phyloP scores from a whole-genome alignment of 1,139 yeast species.

The Dujonia santamariae region DNA sequence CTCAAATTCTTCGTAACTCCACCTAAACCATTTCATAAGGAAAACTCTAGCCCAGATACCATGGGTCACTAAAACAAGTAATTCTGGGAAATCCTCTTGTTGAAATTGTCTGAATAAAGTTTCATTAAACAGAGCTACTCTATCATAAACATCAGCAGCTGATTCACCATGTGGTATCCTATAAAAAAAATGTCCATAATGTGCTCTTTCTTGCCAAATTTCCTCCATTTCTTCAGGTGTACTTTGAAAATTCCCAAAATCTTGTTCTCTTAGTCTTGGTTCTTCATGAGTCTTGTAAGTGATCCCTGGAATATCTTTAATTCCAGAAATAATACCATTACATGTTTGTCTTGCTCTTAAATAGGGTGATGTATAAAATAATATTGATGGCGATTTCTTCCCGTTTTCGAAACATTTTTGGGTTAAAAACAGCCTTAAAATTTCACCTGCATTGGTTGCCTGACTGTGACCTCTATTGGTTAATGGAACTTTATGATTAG shows the following conservation, averaged over 20 bases:
- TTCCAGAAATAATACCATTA: slow-evolving; percentile 59
- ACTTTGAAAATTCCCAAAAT: slow-evolving; percentile 88
- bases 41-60: slow-evolving; percentile 94
- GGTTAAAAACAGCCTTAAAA: slow-evolving; percentile 49
- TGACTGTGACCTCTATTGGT: slow-evolving; percentile 68
- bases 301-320: slow-evolving; percentile 49
- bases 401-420: slow-evolving; percentile 40
- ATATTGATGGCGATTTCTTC: slow-evolving; percentile 28
- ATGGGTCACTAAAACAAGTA: slow-evolving; percentile 82
- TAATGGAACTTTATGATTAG: slow-evolving; percentile 75
- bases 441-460: slow-evolving; percentile 66
- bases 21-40: slow-evolving; percentile 88
- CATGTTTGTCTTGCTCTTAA: slow-evolving; percentile 79
- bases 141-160: slow-evolving; percentile 92
- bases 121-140: slow-evolving; percentile 88
- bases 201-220: slow-evolving; percentile 79
- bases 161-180: slow-evolving; percentile 92
- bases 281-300: slow-evolving; percentile 68
- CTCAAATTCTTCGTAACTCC: slow-evolving; percentile 90
- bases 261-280: slow-evolving; percentile 90
- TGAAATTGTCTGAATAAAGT: slow-evolving; percentile 78
- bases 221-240: slow-evolving; percentile 72
- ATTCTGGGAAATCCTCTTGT: slow-evolving; percentile 61
- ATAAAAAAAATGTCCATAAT: slow-evolving; percentile 88
- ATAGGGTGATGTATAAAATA: slow-evolving; percentile 84